Base-by-base conservation (phyloP, 2,329 filamentous ascomycete genomes). In the Colletotrichum caudatum region DNA sequence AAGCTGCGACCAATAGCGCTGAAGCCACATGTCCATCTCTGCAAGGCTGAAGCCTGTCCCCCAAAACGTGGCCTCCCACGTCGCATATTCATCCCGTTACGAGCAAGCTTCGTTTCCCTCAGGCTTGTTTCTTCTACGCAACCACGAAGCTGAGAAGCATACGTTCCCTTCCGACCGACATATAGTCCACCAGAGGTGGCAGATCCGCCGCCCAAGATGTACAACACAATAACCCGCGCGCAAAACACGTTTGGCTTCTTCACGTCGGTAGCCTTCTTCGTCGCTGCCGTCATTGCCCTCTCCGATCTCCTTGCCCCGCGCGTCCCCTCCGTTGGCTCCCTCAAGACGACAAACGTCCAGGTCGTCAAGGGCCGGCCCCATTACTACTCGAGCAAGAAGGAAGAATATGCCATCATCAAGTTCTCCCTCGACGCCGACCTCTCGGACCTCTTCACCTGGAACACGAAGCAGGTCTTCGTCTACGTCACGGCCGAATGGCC, bases 241-340 rank as follows among this genome's bases (percentile, higher is more conserved):
- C 96, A 99, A 83, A 95, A 94, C 84, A 92, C 94, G 81, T 99
- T 99, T 81, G 94, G 96, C 82, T 98, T 97, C 90, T 98, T 98
- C 87, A 98, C 96, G 23, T 97, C 94, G 35, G 94, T 98, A 74
- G 92, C 93, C 69, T 96, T 97, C 79, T 89, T 89, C 69, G 88
- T 98, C 66, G 95, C 91, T 64, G 89, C 88, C 66, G 84, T 97
- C 70, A 93, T 98, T 76, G 95, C 95, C 59, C 85, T 92, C 62
- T 95, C 94, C 50, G 94, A 95, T 77, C 82, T 97, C 77, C 82
- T 92, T 77, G 85, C 86, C 71, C 89, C 92, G 5, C 92, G 94
- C 74, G 87, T 88, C 8, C 94, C 94, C 0, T 89, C 82, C 58
- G 90, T 89, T 16, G 81, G 81, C 70, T 86, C 81, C 66, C 84